Conservation (phyloP, 768 basidiomycete species). For the Lanmaoa rubissima region DNA sequence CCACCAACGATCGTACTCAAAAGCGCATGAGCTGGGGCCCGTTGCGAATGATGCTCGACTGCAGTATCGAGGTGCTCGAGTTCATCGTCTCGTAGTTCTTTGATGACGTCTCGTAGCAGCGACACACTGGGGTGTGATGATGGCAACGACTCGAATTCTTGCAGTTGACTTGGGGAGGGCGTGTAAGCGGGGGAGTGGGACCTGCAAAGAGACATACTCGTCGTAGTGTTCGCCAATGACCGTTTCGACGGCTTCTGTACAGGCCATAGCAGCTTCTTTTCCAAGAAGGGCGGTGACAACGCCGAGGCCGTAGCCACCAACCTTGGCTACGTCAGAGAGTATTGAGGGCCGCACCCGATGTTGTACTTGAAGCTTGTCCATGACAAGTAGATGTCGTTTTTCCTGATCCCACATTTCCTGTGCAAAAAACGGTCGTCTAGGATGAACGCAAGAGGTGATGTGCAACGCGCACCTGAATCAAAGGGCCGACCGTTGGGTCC, state of each 20-base stretch:
- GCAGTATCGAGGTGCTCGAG: conserved; percentile 92
- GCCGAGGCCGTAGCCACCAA: conserved; percentile 84
- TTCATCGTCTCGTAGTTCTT: conserved; percentile 92
- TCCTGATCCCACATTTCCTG: conserved; percentile 99
- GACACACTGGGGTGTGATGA: conserved; percentile 76
- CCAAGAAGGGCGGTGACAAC: conserved; percentile 84
- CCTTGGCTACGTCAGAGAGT: conserved; percentile 81
- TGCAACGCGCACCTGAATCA: conserved; percentile 66
- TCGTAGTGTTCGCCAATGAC: conserved; percentile 98
- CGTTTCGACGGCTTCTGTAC: conserved; percentile 96
- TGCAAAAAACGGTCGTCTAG: conserved; percentile 1
- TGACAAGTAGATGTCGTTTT: conserved; percentile 83
- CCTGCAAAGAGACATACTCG: conserved; percentile 60
- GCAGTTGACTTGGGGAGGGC: conserved; percentile 63
- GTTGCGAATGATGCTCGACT: conserved; percentile 82
- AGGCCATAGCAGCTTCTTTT: conserved; percentile 95
- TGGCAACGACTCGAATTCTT: conserved; percentile 62
- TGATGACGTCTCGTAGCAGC: conserved; percentile 66
- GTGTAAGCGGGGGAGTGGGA: conserved; percentile 3
- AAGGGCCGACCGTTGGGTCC: conserved; percentile 51
- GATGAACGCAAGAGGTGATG: background rate
- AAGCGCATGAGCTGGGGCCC: conserved; percentile 88
- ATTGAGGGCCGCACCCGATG: conserved; percentile 83
- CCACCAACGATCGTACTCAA: conserved; percentile 80
- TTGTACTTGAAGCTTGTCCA: conserved; percentile 82